Percentiles rank a stretch among this genome's conserved stretches.
These are phyloP conservation scores for Agastache rugosa DNA, from an alignment of 257 asterid genomes.

Conservation along the genomic window DNA sequence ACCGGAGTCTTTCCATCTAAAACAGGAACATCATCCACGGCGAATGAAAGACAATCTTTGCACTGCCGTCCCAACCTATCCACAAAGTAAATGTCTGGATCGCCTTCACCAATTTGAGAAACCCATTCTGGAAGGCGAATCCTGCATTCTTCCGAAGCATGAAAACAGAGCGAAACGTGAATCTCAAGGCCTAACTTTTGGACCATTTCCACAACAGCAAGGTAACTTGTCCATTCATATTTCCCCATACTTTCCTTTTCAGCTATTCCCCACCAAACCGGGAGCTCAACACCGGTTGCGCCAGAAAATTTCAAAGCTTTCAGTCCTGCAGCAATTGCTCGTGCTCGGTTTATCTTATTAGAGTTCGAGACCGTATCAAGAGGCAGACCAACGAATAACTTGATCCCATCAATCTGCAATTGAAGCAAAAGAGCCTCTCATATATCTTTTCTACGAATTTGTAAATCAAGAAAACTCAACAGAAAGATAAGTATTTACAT, in stretches of 20 bases:
- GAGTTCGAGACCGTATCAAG: slow-evolving; percentile 67
- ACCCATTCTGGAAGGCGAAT: slow-evolving; percentile 80
- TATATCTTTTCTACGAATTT: background rate
- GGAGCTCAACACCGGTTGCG: slow-evolving; percentile 87
- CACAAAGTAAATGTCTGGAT: slow-evolving; percentile 57
- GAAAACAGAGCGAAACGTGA: slow-evolving; percentile 74
- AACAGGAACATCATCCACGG: slow-evolving; percentile 72
- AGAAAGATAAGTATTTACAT: background rate
- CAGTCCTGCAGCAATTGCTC: slow-evolving; percentile 83
- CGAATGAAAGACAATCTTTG: slow-evolving; percentile 67
- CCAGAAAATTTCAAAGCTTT: slow-evolving; percentile 81
- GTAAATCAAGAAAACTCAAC: background rate
- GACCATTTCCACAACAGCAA: slow-evolving; percentile 70
- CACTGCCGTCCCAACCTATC: slow-evolving; percentile 64
- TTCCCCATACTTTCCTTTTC: slow-evolving; percentile 74
- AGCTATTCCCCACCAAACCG: slow-evolving; percentile 91
- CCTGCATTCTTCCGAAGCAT: slow-evolving; percentile 54
- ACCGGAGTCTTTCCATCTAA: slow-evolving; percentile 83
- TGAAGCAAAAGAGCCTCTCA: background rate
- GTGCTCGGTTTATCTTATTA: slow-evolving; percentile 58
- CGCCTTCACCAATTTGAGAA: slow-evolving; percentile 56
- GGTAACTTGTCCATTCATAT: slow-evolving; percentile 80
- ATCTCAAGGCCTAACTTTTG: slow-evolving; percentile 67
- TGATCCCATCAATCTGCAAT: slow-evolving; percentile 59
- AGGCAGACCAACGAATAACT: slow-evolving; percentile 82